phyloP scores from a whole-genome alignment of 805 yeast genomes.

The Pichia eremophila region DNA sequence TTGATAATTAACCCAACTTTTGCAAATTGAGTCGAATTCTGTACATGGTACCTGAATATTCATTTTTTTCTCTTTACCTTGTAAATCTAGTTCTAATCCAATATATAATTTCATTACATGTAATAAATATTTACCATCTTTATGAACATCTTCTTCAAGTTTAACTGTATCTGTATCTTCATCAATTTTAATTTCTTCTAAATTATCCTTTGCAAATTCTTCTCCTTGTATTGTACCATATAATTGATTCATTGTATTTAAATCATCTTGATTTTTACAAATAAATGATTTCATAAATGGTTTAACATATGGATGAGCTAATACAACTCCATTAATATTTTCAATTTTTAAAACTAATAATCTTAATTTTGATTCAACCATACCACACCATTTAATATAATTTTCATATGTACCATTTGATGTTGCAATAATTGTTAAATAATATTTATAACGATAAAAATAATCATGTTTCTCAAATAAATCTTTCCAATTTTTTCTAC shows the following conservation, averaged over 20 bases:
- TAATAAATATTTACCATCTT: conserved; percentile 26
- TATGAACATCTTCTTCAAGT: conserved; percentile 19
- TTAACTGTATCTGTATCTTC: conserved; percentile 23
- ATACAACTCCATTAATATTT: conserved; percentile 56
- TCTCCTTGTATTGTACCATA: conserved; percentile 58
- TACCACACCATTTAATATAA: conserved; percentile 84
- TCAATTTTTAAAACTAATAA: conserved; percentile 78
- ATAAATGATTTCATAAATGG: conserved; percentile 49
- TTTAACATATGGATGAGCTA: conserved; percentile 88
- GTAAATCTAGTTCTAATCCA: conserved; percentile 55
- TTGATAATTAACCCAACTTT: conserved; percentile 60
- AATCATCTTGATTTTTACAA: conserved; percentile 34
- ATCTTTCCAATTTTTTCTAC: conserved; percentile 63
- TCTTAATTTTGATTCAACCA: conserved; percentile 83
- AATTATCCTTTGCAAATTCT: conserved; percentile 27
- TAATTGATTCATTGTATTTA: conserved; percentile 19
- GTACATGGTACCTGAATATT: conserved; percentile 86
- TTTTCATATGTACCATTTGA: conserved; percentile 70
- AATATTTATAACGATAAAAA: conserved; percentile 77
- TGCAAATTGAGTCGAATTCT: conserved; percentile 77
- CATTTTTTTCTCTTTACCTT: conserved; percentile 51
- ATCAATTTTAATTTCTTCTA: conserved; percentile 24
- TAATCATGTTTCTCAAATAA: conserved; percentile 73
- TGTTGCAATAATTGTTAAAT: conserved; percentile 71
- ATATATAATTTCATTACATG: conserved; percentile 70